Percentiles rank a stretch among this genome's conserved stretches.
phyloP scores from a whole-genome alignment of 345 rosid genomes.

The Hevea brasiliensis region DNA sequence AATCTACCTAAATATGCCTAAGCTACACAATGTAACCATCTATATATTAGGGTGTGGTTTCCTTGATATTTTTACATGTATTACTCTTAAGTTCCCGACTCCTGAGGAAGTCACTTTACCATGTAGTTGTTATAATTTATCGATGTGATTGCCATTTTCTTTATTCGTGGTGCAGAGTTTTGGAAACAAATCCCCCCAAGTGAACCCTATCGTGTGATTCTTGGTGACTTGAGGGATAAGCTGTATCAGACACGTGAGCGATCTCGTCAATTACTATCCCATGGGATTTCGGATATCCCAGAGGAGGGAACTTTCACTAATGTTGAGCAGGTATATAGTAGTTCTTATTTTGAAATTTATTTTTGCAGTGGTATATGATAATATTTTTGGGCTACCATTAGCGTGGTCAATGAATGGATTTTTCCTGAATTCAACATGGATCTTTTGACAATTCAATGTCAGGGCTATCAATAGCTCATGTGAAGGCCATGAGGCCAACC shows the following conservation, averaged over 20 bases:
- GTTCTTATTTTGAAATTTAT: background rate
- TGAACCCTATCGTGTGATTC: constrained; percentile 94
- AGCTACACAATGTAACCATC: background rate
- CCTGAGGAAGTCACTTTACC: no score
- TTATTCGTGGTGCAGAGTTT: constrained; percentile 52
- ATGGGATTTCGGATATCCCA: constrained; percentile 79
- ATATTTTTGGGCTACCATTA: background rate
- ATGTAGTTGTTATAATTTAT: no score
- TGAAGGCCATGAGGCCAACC: background rate
- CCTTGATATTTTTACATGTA: background rate
- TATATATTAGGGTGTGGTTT: background rate
- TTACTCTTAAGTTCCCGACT: background rate
- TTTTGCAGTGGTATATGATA: background rate
- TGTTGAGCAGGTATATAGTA: constrained; percentile 60
- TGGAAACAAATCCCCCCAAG: constrained; percentile 86
- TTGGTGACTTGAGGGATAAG: constrained; percentile 90
- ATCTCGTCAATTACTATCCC: constrained; percentile 74
- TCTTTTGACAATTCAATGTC: background rate
- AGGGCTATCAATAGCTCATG: background rate
- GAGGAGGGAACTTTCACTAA: constrained; percentile 73
- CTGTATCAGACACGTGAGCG: constrained; percentile 89
- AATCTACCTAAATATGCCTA: background rate
- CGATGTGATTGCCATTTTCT: background rate
- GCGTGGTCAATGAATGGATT: background rate
- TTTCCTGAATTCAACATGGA: background rate